Conservation (phyloP, 495 filamentous ascomycete species). For the Rusavskia elegans region DNA sequence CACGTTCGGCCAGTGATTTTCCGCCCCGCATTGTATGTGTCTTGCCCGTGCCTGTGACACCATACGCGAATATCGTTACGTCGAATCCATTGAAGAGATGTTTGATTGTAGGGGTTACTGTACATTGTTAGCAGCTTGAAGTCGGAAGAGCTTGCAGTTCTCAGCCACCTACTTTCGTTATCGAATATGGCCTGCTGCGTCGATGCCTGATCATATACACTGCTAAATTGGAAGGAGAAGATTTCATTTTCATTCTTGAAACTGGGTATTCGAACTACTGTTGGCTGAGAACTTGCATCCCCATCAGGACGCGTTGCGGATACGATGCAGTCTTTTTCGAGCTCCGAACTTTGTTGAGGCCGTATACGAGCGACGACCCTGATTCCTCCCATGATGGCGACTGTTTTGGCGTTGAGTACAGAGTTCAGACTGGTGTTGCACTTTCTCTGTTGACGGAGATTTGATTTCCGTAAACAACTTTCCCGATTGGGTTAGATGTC, state of each 20-base stretch:
- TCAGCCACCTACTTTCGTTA: conserved; percentile 51
- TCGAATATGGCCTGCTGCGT: conserved; percentile 80
- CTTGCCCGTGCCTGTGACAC: conserved; percentile 90
- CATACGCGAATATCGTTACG: conserved; percentile 90
- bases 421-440: not conserved
- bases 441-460: no score
- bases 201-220: conserved; percentile 66
- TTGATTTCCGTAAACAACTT: no score
- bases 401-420: not conserved
- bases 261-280: conserved; percentile 77
- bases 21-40: conserved; percentile 98
- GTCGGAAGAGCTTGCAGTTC: not conserved
- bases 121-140: conserved; percentile 12
- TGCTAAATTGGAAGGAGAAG: conserved; percentile 90
- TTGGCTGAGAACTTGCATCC: conserved; percentile 37
- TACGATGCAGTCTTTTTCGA: conserved; percentile 73
- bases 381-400: not conserved
- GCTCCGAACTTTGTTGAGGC: conserved; percentile 69
- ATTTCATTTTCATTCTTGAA: conserved; percentile 83
- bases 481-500: no score
- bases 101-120: conserved; percentile 66
- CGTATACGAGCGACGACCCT: conserved; percentile 78
- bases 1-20: conserved; percentile 72
- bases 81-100: conserved; percentile 89
- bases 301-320: conserved; percentile 19